A percentile compares a stretch with the other conserved stretches of the same genome.
phyloP scores from a whole-genome alignment of 768 basidiomycete genomes.

The Pleurotus tuber-regium region DNA sequence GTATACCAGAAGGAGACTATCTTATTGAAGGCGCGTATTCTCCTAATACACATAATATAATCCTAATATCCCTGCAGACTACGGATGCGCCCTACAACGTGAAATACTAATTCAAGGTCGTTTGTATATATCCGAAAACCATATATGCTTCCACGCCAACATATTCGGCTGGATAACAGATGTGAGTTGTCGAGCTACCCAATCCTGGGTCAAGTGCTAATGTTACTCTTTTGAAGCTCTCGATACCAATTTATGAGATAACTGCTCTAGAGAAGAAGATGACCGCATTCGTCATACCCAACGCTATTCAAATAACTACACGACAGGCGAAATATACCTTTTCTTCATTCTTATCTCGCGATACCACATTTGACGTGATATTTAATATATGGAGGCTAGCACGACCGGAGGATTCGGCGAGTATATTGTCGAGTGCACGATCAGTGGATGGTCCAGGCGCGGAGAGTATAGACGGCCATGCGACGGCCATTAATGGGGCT shows the following conservation, averaged over 20 bases:
- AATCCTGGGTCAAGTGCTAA: conserved; percentile 9
- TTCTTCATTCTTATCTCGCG: conserved; percentile 93
- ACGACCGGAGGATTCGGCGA: conserved; percentile 59
- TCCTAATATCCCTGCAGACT: conserved; percentile 55
- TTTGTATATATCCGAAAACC: conserved; percentile 96
- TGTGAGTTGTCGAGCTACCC: conserved; percentile 46
- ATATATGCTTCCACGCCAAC: conserved; percentile 99
- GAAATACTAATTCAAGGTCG: conserved; percentile 97
- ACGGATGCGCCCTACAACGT: conserved; percentile 94
- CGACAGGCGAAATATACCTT: conserved; percentile 86
- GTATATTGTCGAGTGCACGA: conserved; percentile 25
- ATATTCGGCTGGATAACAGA: conserved; percentile 99
- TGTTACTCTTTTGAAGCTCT: conserved; percentile 50
- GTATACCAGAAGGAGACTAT: conserved; percentile 92
- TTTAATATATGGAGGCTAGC: conserved; percentile 94
- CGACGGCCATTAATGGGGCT: conserved; percentile 6
- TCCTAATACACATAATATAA: not conserved
- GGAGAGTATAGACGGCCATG: conserved; percentile 7
- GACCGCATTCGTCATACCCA: conserved; percentile 97
- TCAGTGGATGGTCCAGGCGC: conserved; percentile 18
- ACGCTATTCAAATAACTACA: conserved; percentile 90
- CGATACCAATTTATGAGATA: conserved; percentile 87
- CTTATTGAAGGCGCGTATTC: conserved; percentile 84
- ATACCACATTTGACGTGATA: conserved; percentile 95
- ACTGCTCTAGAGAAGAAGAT: conserved; percentile 90